Conservation (phyloP, 2,329 filamentous ascomycete genomes). For the Ceratocystiopsis brevicomis region DNA sequence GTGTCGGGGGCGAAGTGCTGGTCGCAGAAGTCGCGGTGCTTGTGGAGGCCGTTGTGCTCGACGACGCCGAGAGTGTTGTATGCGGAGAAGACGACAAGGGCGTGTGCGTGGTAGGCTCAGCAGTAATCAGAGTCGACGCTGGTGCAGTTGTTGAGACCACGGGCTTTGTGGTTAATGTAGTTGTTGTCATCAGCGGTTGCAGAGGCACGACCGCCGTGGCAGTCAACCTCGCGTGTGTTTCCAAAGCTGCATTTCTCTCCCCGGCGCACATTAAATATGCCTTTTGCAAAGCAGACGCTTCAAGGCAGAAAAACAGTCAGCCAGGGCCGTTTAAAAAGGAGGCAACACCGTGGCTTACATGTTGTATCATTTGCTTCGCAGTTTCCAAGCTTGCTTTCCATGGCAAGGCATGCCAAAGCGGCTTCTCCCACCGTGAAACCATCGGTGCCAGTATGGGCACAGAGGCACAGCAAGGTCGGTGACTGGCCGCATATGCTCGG, state of each 20-base stretch:
- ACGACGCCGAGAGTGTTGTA: neutral
- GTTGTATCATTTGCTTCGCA: conserved; percentile 30
- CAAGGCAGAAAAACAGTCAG: neutral
- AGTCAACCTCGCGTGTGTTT: conserved; percentile 38
- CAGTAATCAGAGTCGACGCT: neutral
- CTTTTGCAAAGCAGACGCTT: conserved; percentile 18
- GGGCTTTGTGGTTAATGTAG: conserved; percentile 18
- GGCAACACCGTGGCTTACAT: conserved; percentile 15
- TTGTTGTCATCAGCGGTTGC: conserved; percentile 13
- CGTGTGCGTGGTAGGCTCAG: neutral
- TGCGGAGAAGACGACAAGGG: conserved; percentile 13
- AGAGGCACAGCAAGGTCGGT: conserved; percentile 43
- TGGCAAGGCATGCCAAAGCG: conserved; percentile 46
- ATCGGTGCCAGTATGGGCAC: conserved; percentile 35
- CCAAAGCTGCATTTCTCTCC: conserved; percentile 28
- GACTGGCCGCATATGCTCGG: conserved; percentile 26
- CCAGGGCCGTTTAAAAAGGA: neutral
- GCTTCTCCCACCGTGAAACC: conserved; percentile 57
- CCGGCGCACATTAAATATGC: conserved; percentile 41
- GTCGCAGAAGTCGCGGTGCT: neutral
- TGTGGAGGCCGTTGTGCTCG: neutral
- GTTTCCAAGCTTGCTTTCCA: conserved; percentile 26
- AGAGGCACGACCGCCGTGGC: conserved; percentile 31
- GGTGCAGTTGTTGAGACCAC: neutral
- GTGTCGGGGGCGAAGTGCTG: no score